A percentile compares a stretch with the other conserved stretches of the same genome.
Evolutionary conservation across 495 filamentous ascomycete species (phyloP).

Genomic region (Platismatia glauca): DNA sequence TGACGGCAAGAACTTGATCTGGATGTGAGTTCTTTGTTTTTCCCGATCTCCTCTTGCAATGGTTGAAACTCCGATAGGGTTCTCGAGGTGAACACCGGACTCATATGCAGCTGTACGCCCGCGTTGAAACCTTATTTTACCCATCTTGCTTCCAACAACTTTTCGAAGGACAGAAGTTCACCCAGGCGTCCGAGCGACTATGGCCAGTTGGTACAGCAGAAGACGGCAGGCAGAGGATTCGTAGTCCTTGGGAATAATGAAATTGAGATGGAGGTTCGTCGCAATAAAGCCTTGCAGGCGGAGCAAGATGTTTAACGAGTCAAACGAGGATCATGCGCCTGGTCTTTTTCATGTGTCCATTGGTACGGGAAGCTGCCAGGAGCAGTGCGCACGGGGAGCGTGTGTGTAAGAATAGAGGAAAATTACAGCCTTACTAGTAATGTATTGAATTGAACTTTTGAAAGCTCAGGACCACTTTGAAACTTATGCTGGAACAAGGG

Average conservation of each 20-base stretch:
- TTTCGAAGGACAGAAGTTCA: background rate
- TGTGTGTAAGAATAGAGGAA: background rate
- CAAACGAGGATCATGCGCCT: background rate
- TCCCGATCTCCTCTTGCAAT: background rate
- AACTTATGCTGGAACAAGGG: too few relatives aligned
- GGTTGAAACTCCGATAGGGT: constrained; percentile 15
- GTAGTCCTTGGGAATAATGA: background rate
- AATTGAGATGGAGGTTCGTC: background rate
- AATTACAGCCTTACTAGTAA: too few relatives aligned
- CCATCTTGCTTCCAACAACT: background rate
- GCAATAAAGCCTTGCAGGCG: background rate
- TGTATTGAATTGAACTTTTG: too few relatives aligned
- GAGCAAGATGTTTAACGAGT: background rate
- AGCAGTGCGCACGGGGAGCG: background rate
- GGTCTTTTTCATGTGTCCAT: background rate
- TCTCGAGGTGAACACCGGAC: constrained; percentile 38
- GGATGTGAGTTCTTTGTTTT: background rate
- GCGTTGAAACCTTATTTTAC: constrained; percentile 14
- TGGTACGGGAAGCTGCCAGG: background rate
- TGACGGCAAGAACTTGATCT: background rate
- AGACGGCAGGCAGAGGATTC: background rate
- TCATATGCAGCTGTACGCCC: constrained; percentile 29
- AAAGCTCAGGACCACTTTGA: too few relatives aligned
- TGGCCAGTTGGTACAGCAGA: background rate
- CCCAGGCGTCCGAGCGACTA: background rate